Conservation (phyloP, 2,329 filamentous ascomycete genomes). For the Microcera coccophila region DNA sequence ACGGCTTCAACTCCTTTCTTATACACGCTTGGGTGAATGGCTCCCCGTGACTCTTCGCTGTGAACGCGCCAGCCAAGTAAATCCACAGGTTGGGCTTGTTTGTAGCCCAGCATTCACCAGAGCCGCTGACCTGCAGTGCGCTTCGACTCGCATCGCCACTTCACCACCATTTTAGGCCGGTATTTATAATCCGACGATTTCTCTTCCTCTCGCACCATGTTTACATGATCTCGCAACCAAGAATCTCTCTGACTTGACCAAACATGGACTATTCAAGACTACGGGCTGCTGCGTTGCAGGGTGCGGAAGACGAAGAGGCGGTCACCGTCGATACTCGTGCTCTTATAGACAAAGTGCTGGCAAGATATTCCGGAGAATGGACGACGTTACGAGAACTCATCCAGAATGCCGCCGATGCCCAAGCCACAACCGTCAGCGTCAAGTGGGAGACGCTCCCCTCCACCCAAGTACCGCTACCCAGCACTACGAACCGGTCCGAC, state of each 20-base stretch:
- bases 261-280: constrained; percentile 71
- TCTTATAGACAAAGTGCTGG: constrained; percentile 95
- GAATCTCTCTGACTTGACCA: not conserved
- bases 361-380: constrained; percentile 95
- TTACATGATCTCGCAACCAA: constrained; percentile 8
- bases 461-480: constrained; percentile 66
- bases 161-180: not conserved
- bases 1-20: too few relatives aligned
- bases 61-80: too few relatives aligned
- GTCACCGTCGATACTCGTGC: constrained; percentile 97
- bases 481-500: constrained; percentile 62
- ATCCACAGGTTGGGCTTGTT: too few relatives aligned
- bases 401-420: constrained; percentile 96
- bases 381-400: constrained; percentile 86
- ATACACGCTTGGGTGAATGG: too few relatives aligned
- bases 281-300: constrained; percentile 79
- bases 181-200: not conserved
- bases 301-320: constrained; percentile 88
- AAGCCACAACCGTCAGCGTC: constrained; percentile 82
- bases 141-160: not conserved
- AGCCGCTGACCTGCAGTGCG: not conserved
- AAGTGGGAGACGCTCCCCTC: constrained; percentile 91
- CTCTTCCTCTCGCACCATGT: not conserved
- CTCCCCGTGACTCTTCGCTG: too few relatives aligned
- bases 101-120: too few relatives aligned